Evolutionary conservation across 169 alveolate species (phyloP).

Genomic region (Cryptosporidium bovis): DNA sequence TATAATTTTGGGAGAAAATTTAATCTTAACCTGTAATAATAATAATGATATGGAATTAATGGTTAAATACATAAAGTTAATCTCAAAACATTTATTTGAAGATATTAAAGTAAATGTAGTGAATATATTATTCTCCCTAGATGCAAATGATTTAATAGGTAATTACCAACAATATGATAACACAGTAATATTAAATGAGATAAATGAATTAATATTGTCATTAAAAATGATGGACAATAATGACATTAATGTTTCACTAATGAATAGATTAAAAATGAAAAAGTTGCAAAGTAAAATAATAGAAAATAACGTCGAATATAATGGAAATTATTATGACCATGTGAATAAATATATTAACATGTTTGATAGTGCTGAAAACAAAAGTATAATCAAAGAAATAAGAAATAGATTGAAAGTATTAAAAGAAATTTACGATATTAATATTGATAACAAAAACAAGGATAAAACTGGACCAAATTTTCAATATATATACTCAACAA

Average conservation of each 20-base stretch:
- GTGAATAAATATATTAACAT: neutral
- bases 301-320: neutral
- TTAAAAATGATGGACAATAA: neutral
- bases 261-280: neutral
- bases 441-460: neutral
- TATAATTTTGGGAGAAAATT: constrained; percentile 8
- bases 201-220: neutral
- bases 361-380: neutral
- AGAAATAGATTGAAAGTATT: neutral
- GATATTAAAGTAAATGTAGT: constrained; percentile 68
- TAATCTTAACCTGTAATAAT: constrained; percentile 15
- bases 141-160: constrained; percentile 85
- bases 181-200: constrained; percentile 19
- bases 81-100: constrained; percentile 16
- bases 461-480: constrained; percentile 14
- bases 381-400: neutral
- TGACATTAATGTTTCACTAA: neutral
- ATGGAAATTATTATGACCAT: too few species aligned
- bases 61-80: constrained; percentile 1
- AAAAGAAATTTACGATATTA: neutral
- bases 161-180: constrained; percentile 81
- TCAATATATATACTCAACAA: constrained; percentile 36
- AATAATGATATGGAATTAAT: constrained; percentile 10
- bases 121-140: constrained; percentile 82
- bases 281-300: neutral